A percentile compares a stretch with the other conserved stretches of the same genome.
Conservation (phyloP, 2,329 filamentous ascomycete species). For the Claviceps spartinae region DNA sequence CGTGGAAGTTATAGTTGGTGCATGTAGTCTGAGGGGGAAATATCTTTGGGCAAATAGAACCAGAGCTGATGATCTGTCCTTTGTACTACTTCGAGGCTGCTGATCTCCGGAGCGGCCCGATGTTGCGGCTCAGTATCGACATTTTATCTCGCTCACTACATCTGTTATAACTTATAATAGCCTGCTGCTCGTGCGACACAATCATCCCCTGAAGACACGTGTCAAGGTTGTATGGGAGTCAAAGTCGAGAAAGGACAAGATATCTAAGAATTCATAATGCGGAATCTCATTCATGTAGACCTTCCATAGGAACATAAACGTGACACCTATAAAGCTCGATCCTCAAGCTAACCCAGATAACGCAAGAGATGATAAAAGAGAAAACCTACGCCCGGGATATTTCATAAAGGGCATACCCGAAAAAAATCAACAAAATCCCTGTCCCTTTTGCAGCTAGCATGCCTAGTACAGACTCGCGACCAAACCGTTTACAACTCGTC, state of each 20-base stretch:
- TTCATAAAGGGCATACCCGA: constrained; percentile 15
- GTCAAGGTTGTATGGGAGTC: too few relatives aligned
- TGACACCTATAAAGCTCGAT: constrained; percentile 15
- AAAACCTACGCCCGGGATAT: constrained; percentile 18
- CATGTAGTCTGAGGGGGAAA: too few relatives aligned
- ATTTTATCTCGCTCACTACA: neutral
- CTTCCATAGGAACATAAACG: constrained; percentile 10
- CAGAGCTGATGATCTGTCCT: too few relatives aligned
- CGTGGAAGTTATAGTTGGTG: too few relatives aligned
- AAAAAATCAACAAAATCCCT: constrained; percentile 1
- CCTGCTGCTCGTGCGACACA: too few relatives aligned
- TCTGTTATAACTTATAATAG: too few relatives aligned
- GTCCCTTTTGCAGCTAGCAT: constrained; percentile 8
- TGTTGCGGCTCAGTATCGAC: too few relatives aligned
- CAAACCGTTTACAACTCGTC: constrained; percentile 62
- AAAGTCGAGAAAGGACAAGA: too few relatives aligned
- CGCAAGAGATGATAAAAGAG: neutral
- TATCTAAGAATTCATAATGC: neutral
- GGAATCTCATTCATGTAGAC: neutral
- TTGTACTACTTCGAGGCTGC: too few relatives aligned
- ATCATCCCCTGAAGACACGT: too few relatives aligned
- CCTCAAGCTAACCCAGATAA: constrained; percentile 6
- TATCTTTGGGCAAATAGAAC: too few relatives aligned
- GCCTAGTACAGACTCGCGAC: constrained; percentile 1
- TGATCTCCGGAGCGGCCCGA: too few relatives aligned